Percentiles rank a stretch among this genome's conserved stretches.
Conservation (phyloP, 768 basidiomycete genomes). For the Jaapia argillacea region DNA sequence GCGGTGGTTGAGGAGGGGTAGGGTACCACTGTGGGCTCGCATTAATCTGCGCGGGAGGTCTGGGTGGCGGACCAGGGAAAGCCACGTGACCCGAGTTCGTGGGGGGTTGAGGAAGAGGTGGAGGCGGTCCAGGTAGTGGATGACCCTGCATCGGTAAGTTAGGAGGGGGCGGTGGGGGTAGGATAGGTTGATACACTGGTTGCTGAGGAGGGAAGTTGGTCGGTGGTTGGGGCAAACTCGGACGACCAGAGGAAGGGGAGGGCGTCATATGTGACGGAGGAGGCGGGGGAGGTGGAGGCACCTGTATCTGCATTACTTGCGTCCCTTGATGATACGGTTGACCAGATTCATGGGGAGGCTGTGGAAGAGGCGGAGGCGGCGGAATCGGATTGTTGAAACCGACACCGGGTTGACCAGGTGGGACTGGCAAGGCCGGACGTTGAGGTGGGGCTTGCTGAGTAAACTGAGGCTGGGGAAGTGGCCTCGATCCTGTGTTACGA, state of each 20-base stretch:
- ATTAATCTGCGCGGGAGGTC: not conserved
- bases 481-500: conserved; percentile 7
- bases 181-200: conserved; percentile 23
- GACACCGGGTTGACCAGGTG: conserved; percentile 3
- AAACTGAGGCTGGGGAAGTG: conserved; percentile 7
- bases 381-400: not conserved
- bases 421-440: conserved; percentile 14
- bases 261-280: conserved; percentile 10
- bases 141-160: not conserved
- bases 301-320: not conserved
- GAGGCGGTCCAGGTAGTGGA: conserved; percentile 6
- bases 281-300: conserved; percentile 2
- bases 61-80: not conserved
- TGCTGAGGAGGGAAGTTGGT: conserved; percentile 34
- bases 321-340: not conserved
- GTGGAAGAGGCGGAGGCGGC: conserved; percentile 2
- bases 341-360: conserved; percentile 4
- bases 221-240: conserved; percentile 43
- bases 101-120: not conserved
- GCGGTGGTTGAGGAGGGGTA: not conserved
- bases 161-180: conserved; percentile 6
- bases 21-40: not conserved
- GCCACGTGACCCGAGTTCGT: not conserved
- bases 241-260: conserved; percentile 26
- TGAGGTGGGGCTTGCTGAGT: conserved; percentile 6